Percentiles rank a stretch among this genome's conserved stretches.
These are phyloP conservation scores for Clitoria ternatea DNA, from an alignment of 306 rosid species.

Conservation along the genomic window DNA sequence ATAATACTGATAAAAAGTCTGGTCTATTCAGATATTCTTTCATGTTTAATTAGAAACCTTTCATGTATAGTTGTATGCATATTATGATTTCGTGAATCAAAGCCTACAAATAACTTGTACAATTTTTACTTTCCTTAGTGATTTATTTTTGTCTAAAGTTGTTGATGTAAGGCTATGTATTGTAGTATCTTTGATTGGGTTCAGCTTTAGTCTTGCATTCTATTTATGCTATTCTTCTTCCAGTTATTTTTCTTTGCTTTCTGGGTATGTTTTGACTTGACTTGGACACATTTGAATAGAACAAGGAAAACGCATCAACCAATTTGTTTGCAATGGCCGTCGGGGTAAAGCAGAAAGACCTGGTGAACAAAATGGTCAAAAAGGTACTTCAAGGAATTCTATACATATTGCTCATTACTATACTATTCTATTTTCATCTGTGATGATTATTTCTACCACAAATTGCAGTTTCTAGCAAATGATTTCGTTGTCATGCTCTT, in stretches of 20 bases:
- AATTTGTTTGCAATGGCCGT: slow-evolving; percentile 57
- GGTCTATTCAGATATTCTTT: neutral
- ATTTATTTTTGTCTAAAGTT: neutral
- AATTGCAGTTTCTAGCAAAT: slow-evolving; percentile 61
- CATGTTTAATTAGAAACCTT: neutral
- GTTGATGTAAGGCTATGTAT: neutral
- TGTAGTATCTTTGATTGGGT: neutral
- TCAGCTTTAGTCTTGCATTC: neutral
- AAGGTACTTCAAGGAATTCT: slow-evolving; percentile 43
- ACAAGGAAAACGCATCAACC: slow-evolving; percentile 25
- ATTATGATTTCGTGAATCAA: neutral
- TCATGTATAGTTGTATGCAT: neutral
- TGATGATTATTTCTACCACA: neutral
- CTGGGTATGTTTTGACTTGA: slow-evolving; percentile 6
- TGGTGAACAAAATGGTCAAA: slow-evolving; percentile 58
- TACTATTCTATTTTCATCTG: neutral
- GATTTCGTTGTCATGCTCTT: slow-evolving; percentile 68
- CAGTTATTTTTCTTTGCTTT: neutral
- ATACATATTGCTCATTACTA: neutral
- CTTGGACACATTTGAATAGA: slow-evolving; percentile 27
- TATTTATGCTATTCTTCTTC: neutral
- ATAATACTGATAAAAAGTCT: too few relatives aligned
- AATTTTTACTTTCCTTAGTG: neutral
- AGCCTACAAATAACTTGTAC: neutral
- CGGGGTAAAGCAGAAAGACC: slow-evolving; percentile 65